These are phyloP conservation scores for Barnettozyma populi DNA, from an alignment of 805 yeast species.

Conservation along the genomic window DNA sequence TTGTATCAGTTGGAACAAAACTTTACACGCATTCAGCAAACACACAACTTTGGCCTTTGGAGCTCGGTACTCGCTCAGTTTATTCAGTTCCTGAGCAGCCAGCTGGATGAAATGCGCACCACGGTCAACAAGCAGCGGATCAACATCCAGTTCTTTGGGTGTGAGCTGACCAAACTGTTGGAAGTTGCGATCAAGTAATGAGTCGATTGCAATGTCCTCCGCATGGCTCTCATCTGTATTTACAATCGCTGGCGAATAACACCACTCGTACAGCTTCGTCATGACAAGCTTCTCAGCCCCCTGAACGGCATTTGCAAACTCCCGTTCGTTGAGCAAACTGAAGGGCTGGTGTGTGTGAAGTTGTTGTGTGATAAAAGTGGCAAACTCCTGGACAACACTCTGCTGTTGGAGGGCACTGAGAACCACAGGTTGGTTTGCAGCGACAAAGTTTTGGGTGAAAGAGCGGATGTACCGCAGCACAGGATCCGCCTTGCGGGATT, in stretches of 20 bases:
- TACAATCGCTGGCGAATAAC: constrained; percentile 73
- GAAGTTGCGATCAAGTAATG: constrained; percentile 42
- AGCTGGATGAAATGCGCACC: constrained; percentile 52
- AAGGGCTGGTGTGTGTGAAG: constrained; percentile 68
- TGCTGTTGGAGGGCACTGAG: constrained; percentile 78
- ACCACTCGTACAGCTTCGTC: constrained; percentile 74
- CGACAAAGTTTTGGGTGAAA: constrained; percentile 64
- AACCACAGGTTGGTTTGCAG: background rate
- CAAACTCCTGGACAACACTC: constrained; percentile 74
- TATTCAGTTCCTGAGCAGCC: constrained; percentile 69
- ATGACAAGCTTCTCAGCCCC: constrained; percentile 90
- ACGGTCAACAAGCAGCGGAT: constrained; percentile 40
- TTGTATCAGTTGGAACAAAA: constrained; percentile 80
- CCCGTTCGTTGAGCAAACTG: constrained; percentile 51
- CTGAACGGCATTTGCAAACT: constrained; percentile 69
- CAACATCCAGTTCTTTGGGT: constrained; percentile 75
- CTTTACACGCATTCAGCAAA: constrained; percentile 85
- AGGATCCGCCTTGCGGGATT: constrained; percentile 78
- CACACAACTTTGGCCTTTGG: constrained; percentile 95
- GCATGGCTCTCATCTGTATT: constrained; percentile 49
- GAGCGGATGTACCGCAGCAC: constrained; percentile 81
- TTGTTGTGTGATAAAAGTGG: constrained; percentile 60
- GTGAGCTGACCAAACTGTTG: constrained; percentile 58
- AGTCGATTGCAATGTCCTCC: constrained; percentile 61
- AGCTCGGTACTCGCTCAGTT: constrained; percentile 78